Percentiles rank a stretch among this genome's conserved stretches.
These are phyloP conservation scores for Eucalyptus pauciflora DNA, from an alignment of 345 rosid genomes.

Conservation along the genomic window DNA sequence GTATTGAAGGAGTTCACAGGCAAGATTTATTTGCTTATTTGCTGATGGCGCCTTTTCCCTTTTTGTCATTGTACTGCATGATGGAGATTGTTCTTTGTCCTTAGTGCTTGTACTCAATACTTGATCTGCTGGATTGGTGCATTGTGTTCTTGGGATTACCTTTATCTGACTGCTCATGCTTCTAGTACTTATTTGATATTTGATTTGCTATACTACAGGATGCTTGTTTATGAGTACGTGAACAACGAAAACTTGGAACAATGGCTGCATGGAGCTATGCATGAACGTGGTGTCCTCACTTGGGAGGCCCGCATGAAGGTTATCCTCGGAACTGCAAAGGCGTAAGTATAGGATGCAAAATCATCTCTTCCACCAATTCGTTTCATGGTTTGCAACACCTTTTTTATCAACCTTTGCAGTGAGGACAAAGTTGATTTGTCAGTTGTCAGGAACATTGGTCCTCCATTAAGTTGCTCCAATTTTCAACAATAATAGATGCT, in stretches of 20 bases:
- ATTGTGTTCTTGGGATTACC: neutral
- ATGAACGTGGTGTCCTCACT: conserved; percentile 45
- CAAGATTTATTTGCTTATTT: conserved; percentile 4
- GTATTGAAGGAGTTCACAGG: conserved; percentile 94
- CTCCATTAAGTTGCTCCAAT: neutral
- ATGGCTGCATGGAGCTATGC: conserved; percentile 73
- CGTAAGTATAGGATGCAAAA: conserved; percentile 19
- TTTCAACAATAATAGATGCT: neutral
- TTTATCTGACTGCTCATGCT: neutral
- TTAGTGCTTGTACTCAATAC: neutral
- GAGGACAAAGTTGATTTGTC: neutral
- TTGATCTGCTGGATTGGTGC: neutral
- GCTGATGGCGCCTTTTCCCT: neutral
- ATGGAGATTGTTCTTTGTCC: neutral
- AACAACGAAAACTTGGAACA: conserved; percentile 84
- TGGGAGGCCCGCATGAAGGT: conserved; percentile 90
- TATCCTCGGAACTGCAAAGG: conserved; percentile 68
- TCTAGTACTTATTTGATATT: neutral
- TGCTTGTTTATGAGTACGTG: conserved; percentile 83
- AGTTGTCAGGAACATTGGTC: neutral
- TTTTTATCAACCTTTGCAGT: neutral
- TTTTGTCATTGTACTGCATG: neutral
- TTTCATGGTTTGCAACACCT: neutral
- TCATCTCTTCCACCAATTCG: neutral
- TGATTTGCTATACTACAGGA: conserved; percentile 20